Evolutionary conservation across 495 filamentous ascomycete species (phyloP).

Genomic region (Xylaria intraflava): DNA sequence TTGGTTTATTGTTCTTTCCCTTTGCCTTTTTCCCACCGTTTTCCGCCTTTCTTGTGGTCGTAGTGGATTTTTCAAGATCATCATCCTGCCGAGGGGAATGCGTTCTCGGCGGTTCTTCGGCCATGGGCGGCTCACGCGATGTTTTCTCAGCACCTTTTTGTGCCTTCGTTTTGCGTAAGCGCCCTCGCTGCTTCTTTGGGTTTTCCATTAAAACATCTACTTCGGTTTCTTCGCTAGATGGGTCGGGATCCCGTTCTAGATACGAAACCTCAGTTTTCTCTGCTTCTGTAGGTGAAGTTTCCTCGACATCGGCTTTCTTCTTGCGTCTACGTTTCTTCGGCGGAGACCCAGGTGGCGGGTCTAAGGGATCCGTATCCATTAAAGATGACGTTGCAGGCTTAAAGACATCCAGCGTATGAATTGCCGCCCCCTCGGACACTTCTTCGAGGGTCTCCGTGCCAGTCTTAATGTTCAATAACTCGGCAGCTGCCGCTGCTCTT

Average conservation of each 20-base stretch:
- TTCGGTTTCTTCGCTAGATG: background rate
- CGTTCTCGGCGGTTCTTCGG: background rate
- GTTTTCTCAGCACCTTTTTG: constrained; percentile 7
- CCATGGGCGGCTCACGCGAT: background rate
- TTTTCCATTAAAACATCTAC: constrained; percentile 10
- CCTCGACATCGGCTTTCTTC: constrained; percentile 16
- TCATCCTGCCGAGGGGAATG: background rate
- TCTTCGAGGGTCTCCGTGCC: background rate
- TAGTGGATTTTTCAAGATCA: background rate
- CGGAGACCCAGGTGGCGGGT: constrained; percentile 4
- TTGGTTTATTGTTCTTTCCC: background rate
- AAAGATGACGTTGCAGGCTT: constrained; percentile 9
- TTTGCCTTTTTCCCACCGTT: background rate
- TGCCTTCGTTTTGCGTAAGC: constrained; percentile 19
- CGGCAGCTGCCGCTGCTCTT: constrained; percentile 3
- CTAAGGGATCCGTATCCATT: background rate
- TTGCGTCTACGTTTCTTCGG: constrained; percentile 25
- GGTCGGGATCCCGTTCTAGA: background rate
- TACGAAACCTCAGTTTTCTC: constrained; percentile 1
- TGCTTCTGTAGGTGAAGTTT: background rate
- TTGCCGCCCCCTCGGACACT: background rate
- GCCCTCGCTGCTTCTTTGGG: constrained; percentile 23
- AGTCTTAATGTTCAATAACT: background rate
- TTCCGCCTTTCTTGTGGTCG: background rate
- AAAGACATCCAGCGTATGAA: background rate